These are phyloP conservation scores for Iberis amara DNA, from an alignment of 441 rosid genomes.

Conservation along the genomic window DNA sequence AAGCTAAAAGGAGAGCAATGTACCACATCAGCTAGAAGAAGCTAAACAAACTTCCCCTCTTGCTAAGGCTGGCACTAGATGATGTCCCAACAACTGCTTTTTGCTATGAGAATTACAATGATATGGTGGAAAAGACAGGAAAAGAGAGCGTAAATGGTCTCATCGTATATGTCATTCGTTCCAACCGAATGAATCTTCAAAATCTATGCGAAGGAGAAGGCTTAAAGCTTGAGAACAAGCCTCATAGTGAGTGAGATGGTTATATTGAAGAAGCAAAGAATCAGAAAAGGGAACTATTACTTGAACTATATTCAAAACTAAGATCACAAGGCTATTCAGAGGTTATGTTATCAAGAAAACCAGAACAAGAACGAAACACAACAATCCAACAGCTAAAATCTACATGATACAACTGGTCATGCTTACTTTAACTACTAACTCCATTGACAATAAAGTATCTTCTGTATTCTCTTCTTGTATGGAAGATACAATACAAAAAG, in stretches of 20 bases:
- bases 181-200: no score
- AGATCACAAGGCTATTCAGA: conserved; percentile 55
- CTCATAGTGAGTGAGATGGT: conserved; percentile 23
- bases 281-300: conserved; percentile 33
- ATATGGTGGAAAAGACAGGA: no score
- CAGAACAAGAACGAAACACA: conserved; percentile 1
- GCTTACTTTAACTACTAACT: conserved; percentile 14
- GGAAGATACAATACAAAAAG: conserved; percentile 37
- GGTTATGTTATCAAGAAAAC: conserved; percentile 50
- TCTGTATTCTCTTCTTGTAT: conserved; percentile 30
- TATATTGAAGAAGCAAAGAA: conserved; percentile 40
- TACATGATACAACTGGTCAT: conserved; percentile 59
- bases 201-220: no score
- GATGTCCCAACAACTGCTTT: no score
- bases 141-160: no score
- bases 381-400: conserved; percentile 38
- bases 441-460: conserved; percentile 5
- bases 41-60: no score
- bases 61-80: no score
- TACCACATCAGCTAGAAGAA: no score
- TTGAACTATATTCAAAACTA: conserved; percentile 45
- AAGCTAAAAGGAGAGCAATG: no score
- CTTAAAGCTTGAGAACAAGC: no score
- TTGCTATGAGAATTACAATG: no score
- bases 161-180: no score